Percentiles rank a stretch among this genome's conserved stretches.
Evolutionary conservation across 768 basidiomycete genomes (phyloP).

Genomic region (Pulveroboletus frians): DNA sequence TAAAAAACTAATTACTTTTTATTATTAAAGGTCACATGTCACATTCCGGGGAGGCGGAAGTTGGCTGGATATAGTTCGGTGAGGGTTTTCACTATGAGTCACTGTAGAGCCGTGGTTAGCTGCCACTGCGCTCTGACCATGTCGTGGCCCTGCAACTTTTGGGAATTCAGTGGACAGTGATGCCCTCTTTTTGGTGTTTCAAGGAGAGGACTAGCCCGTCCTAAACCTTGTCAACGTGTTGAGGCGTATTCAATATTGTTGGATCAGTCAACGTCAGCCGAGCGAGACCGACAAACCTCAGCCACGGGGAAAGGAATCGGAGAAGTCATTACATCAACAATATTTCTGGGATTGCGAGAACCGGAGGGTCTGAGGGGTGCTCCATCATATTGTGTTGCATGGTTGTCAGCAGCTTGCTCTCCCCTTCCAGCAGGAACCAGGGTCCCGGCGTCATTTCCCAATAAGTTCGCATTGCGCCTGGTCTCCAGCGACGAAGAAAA

Average conservation of each 20-base stretch:
- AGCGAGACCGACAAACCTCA: slow-evolving; percentile 12
- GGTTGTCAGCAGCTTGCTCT: slow-evolving; percentile 5
- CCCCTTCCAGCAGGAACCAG: slow-evolving; percentile 1
- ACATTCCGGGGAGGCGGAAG: no score
- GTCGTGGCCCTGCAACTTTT: no score
- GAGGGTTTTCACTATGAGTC: no score
- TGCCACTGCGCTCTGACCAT: no score
- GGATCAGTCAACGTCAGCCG: not conserved
- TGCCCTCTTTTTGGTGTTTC: slow-evolving; percentile 15
- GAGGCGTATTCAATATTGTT: not conserved
- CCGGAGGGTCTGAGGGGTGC: not conserved
- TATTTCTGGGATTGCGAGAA: slow-evolving; percentile 12
- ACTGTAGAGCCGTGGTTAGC: no score
- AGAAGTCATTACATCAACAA: slow-evolving; percentile 2
- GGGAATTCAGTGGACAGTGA: slow-evolving; percentile 6
- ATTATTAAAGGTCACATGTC: no score
- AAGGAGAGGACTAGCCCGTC: slow-evolving; percentile 20
- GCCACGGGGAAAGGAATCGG: slow-evolving; percentile 5
- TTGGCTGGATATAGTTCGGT: no score
- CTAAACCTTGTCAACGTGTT: slow-evolving; percentile 3
- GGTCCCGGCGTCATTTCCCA: slow-evolving; percentile 3
- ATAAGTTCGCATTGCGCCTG: slow-evolving; percentile 8
- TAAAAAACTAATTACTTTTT: no score
- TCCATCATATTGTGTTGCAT: not conserved
- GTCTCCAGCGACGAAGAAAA: slow-evolving; percentile 21